Base-by-base conservation (phyloP, 2,329 filamentous ascomycete species). In the Dothideomycetes sp. region DNA sequence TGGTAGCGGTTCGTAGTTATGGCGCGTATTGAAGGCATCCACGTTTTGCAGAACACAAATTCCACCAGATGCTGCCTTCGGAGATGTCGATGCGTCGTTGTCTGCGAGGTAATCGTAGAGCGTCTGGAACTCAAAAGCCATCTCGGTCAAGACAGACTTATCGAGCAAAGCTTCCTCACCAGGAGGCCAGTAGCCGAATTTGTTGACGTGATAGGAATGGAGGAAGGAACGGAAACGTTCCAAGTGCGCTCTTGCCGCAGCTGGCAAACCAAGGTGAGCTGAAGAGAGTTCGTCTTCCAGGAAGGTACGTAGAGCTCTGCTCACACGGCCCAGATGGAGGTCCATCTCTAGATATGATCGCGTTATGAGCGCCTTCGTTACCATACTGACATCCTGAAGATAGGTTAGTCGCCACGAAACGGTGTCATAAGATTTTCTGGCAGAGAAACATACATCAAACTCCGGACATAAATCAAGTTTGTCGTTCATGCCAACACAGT, bases 401-500 rank as follows among this genome's bases (percentile, higher is more conserved):
- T 2, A 11, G 27, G 16, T 43, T 31, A 41, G 38, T 19, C 31
- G 12, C 22, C 22, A 27, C 8, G 10, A 10, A n/a, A n/a, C n/a
- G 16, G 13, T 38, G 23, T 25, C 23, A 12, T 8, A 25, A 25
- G 8, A 7, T 12, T 7, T 37, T 41, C 5, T 45, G 18, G 18
- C 37, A n/a, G 7, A 24, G 22, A 7, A 37, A 61, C 73, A 50
- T 63, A 80, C 78, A 56, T 71, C 64, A 46, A 78, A 83, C 47
- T 83, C 82, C 1, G 69, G 56, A 48, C 71, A 74, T 5, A 61
- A 53, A 28, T 68, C 64, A 4, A 88, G 47, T 18, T 65, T 64
- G 15, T 82, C 74, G 45, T 73, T 74, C 83, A 89, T 87, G 30
- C 84, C 84, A 24, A 82, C 80, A 53, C 83, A 86, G 53, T 91